Evolutionary conservation across 352 stramenopile genomes (phyloP), one percentile per base, ranked within the genome.

Genomic region (Globisporangium paroecandrum): DNA sequence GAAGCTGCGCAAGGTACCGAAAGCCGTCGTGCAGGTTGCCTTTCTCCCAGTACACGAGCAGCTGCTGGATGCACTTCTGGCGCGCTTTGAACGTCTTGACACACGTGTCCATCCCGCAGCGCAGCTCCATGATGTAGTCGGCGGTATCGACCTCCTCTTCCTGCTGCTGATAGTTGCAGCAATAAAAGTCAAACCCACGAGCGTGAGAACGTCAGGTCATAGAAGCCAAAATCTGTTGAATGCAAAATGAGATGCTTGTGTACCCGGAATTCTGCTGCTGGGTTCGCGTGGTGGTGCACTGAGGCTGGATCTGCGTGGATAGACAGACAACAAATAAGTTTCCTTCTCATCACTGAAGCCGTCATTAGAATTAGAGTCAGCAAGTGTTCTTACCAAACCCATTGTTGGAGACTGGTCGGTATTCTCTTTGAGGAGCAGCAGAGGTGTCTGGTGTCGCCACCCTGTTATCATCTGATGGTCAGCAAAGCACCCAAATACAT

Each of bases 71-170:
- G 29, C 79, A 82, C 61, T 91, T 91, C 64, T 94, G 85, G 0
- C 87, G 77, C 54, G 74, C 69, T 15, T 79, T 78, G 43, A 95
- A 89, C 12, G 81, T 84, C 63, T 92, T 92, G 36, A 94, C 60
- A 32, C 77, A 93, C 12, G 84, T 91, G 64, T 95, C 87, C 85
- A 95, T 95, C 8, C 87, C 87, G 66, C 82, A 90, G 8, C 82
- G 84, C 63, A 94, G 83, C 70, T 95, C 87, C 75, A 88, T 90
- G 54, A 95, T 82, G 62, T 84, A 94, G 51, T 93, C 82, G 0
- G 81, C 82, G 20, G 81, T 90, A 18, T 81, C 68, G 24, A 70
- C 38, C 36, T 79, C 69, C 24, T 74, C 54, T 27, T 70, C 36
- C 15, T 47, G 46, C 18, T 58, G 22, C 13, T 24, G 7, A 36